Evolutionary conservation across 768 basidiomycete species (phyloP).

Genomic region (Pleurotus ostreatus): DNA sequence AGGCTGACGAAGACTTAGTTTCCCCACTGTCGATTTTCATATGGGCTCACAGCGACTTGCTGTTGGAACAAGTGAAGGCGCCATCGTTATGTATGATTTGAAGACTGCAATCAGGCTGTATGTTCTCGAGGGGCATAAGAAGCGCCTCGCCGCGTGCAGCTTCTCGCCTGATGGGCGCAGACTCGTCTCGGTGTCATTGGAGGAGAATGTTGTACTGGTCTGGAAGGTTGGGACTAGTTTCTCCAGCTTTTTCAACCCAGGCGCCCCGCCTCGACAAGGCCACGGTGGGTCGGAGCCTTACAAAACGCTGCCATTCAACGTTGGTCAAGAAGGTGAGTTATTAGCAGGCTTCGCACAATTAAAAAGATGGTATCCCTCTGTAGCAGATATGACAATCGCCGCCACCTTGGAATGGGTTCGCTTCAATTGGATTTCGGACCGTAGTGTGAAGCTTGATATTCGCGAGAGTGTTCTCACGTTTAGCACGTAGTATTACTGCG

Average conservation of each 20-base stretch:
- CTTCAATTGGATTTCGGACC: conserved; percentile 83
- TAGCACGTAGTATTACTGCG: conserved; percentile 47
- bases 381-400: conserved; percentile 40
- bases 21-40: conserved; percentile 93
- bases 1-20: conserved; percentile 39
- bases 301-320: conserved; percentile 82
- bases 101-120: conserved; percentile 95
- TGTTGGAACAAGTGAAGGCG: conserved; percentile 92
- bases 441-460: conserved; percentile 81
- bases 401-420: conserved; percentile 67
- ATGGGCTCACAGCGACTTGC: conserved; percentile 82
- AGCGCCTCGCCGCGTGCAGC: conserved; percentile 75
- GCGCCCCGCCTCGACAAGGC: conserved; percentile 89
- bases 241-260: conserved; percentile 85
- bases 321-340: conserved; percentile 75
- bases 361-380: background rate
- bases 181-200: conserved; percentile 81
- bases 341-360: background rate
- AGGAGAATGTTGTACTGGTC: conserved; percentile 79
- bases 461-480: conserved; percentile 83
- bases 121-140: conserved; percentile 89
- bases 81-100: conserved; percentile 92
- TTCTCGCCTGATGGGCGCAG: conserved; percentile 94
- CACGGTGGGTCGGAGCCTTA: conserved; percentile 78
- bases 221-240: conserved; percentile 97